Evolutionary conservation across 1,284 basidiomycete genomes (phyloP).

Genomic region (Cerioporus squamosus): DNA sequence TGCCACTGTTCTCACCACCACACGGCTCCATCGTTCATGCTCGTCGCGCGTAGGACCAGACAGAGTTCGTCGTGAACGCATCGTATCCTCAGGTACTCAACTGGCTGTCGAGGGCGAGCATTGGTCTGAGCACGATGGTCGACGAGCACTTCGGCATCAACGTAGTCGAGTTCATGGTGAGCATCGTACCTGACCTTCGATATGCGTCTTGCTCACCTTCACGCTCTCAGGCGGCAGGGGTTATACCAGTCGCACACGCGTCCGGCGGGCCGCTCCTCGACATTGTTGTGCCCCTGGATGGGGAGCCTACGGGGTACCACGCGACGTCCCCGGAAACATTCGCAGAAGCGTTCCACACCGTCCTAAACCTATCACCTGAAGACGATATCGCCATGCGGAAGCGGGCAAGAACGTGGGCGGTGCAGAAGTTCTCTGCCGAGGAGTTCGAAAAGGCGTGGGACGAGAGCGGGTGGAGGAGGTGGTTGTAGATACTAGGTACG

Average conservation of each 20-base stretch:
- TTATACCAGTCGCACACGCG: slow-evolving; percentile 91
- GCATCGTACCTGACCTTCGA: slow-evolving; percentile 28
- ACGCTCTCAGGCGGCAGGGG: slow-evolving; percentile 79
- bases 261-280: slow-evolving; percentile 93
- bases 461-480: slow-evolving; percentile 59
- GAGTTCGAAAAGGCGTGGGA: slow-evolving; percentile 82
- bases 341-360: slow-evolving; percentile 69
- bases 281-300: slow-evolving; percentile 84
- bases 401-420: slow-evolving; percentile 73
- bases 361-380: slow-evolving; percentile 59
- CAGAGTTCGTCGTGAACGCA: slow-evolving; percentile 87
- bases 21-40: neutral
- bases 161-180: slow-evolving; percentile 96
- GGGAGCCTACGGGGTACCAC: slow-evolving; percentile 82
- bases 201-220: neutral
- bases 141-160: slow-evolving; percentile 99
- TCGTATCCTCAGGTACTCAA: slow-evolving; percentile 72
- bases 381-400: slow-evolving; percentile 67
- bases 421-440: slow-evolving; percentile 74
- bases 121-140: slow-evolving; percentile 96
- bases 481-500: slow-evolving; percentile 26
- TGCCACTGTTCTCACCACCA: neutral
- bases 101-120: slow-evolving; percentile 74
- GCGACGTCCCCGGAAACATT: slow-evolving; percentile 74
- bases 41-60: slow-evolving; percentile 56